Evolutionary conservation across 169 alveolate species (phyloP), one percentile per base, ranked within the genome.

Genomic region (Perkinsus chesapeaki): DNA sequence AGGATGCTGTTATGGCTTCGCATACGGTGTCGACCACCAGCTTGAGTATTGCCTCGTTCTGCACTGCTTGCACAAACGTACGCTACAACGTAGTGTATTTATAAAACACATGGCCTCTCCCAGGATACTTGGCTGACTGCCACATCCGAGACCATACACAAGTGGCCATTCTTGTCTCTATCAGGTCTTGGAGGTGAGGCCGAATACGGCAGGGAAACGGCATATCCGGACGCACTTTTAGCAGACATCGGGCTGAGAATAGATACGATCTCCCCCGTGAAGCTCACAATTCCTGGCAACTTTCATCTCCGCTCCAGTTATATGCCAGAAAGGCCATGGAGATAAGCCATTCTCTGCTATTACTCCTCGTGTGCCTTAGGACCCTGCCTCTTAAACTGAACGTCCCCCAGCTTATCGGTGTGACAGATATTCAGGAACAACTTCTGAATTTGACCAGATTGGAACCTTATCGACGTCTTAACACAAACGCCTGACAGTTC

Each of bases 141-240:
- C 19, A 94, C 93, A 72, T 96, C 97, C 91, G 72, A 95, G 3
- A 97, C 95, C 31, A 95, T 47, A 92, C 96, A 95, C 48, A 94
- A 48, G 34, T 91, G 39, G 16, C 93, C 95, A 39, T 93, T 48
- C 37, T 39, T 60, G 72, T 96, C 97, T 72, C 94, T 91, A 92
- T 96, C 97, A 48, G 94, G 97, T 73, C 97, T 48, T 0, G 93
- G 91, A 39, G 95, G 95, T n/a, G 94, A 73, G 39, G 95, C 95
- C 10, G 96, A 92, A 92, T 95, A 96, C 19, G 97, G 97, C 37
- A 95, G 92, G 0, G 73, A 39, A 95, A 96, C 95, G 3, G 94
- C 94, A 48, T 93, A 94, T 16, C 97, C 97, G 0, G 72, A 19
- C 39, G 92, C 39, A 12, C 48, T 10, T 20, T 92, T 39, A 0